Evolutionary conservation across 2,329 filamentous ascomycete species (phyloP), one percentile per base, ranked within the genome.

Genomic region (Cephalotrichum gorgonifer): DNA sequence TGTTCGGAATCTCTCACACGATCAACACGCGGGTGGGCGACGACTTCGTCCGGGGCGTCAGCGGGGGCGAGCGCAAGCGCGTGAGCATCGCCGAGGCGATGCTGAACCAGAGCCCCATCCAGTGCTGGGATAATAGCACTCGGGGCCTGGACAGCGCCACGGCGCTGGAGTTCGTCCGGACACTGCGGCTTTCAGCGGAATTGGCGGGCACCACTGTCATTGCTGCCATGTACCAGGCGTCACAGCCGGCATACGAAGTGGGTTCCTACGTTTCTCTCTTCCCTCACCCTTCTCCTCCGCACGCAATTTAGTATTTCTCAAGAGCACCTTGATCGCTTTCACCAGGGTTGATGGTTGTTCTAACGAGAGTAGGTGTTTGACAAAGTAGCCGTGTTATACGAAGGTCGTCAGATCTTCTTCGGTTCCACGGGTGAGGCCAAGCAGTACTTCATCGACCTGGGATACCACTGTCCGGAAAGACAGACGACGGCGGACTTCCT

Each of bases 211-310:
- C 69, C 60, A 84, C 83, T 2, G 79, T 82, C 25, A 75, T 75
- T 52, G 84, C 88, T 28, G 84, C 84, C 54, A 87, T 88, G 62
- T 88, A 88, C 64, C 83, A 88, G 63, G 77, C 84, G 3, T 76
- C 78, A 1, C 78, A 81, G 60, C 70, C 66, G 45, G 76, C 76
- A 50, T 88, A 85, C 59, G 83, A 85, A 56, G n/a, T n/a, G n/a
- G n/a, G n/a, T n/a, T n/a, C n/a, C n/a, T n/a, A n/a, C n/a, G n/a
- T n/a, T n/a, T n/a, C n/a, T n/a, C n/a, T n/a, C n/a, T n/a, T n/a
- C n/a, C n/a, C n/a, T n/a, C n/a, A n/a, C n/a, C n/a, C n/a, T n/a
- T n/a, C n/a, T n/a, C n/a, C n/a, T n/a, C n/a, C n/a, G n/a, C n/a
- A n/a, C n/a, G n/a, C n/a, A n/a, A n/a, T n/a, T n/a, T n/a, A n/a